Percentiles rank a stretch among this genome's conserved stretches.
phyloP scores from a whole-genome alignment of 768 basidiomycete species.

The Boletus rufocinnamomeus region DNA sequence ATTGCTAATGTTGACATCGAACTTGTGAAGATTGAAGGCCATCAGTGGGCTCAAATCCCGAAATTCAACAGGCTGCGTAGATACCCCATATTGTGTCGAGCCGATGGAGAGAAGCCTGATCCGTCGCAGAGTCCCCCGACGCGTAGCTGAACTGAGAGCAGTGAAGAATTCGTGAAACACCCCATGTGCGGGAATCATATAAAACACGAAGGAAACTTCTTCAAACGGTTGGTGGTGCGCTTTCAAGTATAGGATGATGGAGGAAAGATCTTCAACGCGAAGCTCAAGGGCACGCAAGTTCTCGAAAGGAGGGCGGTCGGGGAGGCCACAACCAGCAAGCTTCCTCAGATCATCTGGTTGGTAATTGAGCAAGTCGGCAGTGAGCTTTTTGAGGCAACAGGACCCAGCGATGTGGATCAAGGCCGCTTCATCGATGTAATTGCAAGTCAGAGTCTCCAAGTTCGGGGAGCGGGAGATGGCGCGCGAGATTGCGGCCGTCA shows the following conservation, averaged over 20 bases:
- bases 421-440: neutral
- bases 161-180: slow-evolving; percentile 6
- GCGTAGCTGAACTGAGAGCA: neutral
- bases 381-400: neutral
- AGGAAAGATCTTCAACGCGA: neutral
- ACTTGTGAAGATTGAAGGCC: neutral
- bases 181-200: neutral
- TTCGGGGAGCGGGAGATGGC: slow-evolving; percentile 2
- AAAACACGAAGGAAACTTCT: neutral
- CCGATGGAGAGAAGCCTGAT: neutral
- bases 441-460: slow-evolving; percentile 3
- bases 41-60: slow-evolving; percentile 3
- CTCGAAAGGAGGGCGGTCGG: slow-evolving; percentile 1
- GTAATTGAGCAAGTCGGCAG: neutral
- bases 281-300: slow-evolving; percentile 12
- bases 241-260: slow-evolving; percentile 8
- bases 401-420: slow-evolving; percentile 5
- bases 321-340: neutral
- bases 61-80: neutral
- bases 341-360: neutral
- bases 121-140: slow-evolving; percentile 1
- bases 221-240: slow-evolving; percentile 12
- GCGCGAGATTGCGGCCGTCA: slow-evolving; percentile 2
- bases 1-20: neutral
- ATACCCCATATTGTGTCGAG: neutral